Conservation (phyloP, 331 rosid species). For the Rosa hybrid region DNA sequence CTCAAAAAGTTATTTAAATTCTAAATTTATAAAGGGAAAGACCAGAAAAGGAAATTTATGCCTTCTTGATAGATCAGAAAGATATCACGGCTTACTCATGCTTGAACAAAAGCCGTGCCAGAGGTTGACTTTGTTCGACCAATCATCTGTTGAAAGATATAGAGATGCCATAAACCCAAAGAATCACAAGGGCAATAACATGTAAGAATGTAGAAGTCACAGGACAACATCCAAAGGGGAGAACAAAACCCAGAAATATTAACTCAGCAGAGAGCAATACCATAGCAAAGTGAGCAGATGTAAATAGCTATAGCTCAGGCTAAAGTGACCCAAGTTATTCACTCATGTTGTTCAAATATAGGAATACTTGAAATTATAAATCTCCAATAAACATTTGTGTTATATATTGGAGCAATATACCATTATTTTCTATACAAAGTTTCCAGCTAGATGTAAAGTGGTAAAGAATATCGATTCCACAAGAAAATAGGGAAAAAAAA, state of each 20-base stretch:
- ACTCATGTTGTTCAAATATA: background rate
- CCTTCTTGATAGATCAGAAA: slow-evolving; percentile 15
- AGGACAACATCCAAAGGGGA: slow-evolving; percentile 1
- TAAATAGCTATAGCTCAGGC: background rate
- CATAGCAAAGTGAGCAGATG: background rate
- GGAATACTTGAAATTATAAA: background rate
- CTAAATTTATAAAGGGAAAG: background rate
- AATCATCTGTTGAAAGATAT: slow-evolving; percentile 62
- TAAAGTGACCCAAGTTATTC: background rate
- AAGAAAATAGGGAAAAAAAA: background rate
- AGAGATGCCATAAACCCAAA: slow-evolving; percentile 8
- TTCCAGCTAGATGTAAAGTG: background rate
- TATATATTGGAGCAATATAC: background rate
- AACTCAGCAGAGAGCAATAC: background rate
- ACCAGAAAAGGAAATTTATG: background rate
- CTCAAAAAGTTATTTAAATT: background rate
- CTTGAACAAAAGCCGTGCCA: slow-evolving; percentile 74
- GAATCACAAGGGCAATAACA: background rate
- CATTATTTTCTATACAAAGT: background rate
- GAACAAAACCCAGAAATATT: background rate
- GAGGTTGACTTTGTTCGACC: slow-evolving; percentile 83
- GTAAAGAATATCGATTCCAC: background rate
- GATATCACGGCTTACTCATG: slow-evolving; percentile 62
- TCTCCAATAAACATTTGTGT: background rate
- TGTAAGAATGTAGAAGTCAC: background rate